Evolutionary conservation across 805 yeast species (phyloP).

Genomic region (Nakazawaea sp.): DNA sequence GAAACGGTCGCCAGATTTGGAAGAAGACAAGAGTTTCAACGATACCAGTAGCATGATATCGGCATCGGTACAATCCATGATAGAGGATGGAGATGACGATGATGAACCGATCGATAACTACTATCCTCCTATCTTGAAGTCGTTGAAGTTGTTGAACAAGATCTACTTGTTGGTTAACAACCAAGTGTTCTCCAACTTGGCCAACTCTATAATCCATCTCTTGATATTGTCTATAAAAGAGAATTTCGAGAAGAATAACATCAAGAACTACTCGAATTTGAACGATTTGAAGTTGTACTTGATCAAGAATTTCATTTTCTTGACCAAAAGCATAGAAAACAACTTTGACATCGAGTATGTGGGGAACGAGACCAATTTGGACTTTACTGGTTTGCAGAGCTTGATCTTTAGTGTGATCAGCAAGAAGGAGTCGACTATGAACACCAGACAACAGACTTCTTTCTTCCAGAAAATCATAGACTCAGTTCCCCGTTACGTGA

Average conservation of each 20-base stretch:
- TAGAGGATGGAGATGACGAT: slow-evolving; percentile 12
- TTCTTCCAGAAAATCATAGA: slow-evolving; percentile 30
- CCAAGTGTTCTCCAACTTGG: slow-evolving; percentile 78
- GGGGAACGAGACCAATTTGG: slow-evolving; percentile 66
- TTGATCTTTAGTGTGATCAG: slow-evolving; percentile 42
- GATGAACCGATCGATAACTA: slow-evolving; percentile 17
- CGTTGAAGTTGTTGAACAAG: slow-evolving; percentile 64
- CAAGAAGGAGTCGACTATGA: slow-evolving; percentile 18
- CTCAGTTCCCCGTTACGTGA: slow-evolving; percentile 72
- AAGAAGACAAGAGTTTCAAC: not conserved
- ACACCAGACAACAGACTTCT: slow-evolving; percentile 6
- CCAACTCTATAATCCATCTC: slow-evolving; percentile 79
- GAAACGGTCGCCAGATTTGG: slow-evolving; percentile 8
- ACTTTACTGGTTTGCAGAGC: slow-evolving; percentile 67
- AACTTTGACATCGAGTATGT: slow-evolving; percentile 77
- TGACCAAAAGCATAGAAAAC: slow-evolving; percentile 58
- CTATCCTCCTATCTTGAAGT: slow-evolving; percentile 67
- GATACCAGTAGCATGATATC: slow-evolving; percentile 5
- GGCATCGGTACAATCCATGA: slow-evolving; percentile 5
- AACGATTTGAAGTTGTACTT: slow-evolving; percentile 60
- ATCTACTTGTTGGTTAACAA: slow-evolving; percentile 77
- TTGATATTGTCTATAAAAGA: slow-evolving; percentile 57
- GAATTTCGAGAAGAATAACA: slow-evolving; percentile 37
- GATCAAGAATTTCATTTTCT: slow-evolving; percentile 62
- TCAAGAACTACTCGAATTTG: slow-evolving; percentile 31